A percentile compares a stretch with the other conserved stretches of the same genome.
These are phyloP conservation scores for Hemisphaericaspora subhashii DNA, from an alignment of 1,139 yeast genomes.

Conservation along the genomic window DNA sequence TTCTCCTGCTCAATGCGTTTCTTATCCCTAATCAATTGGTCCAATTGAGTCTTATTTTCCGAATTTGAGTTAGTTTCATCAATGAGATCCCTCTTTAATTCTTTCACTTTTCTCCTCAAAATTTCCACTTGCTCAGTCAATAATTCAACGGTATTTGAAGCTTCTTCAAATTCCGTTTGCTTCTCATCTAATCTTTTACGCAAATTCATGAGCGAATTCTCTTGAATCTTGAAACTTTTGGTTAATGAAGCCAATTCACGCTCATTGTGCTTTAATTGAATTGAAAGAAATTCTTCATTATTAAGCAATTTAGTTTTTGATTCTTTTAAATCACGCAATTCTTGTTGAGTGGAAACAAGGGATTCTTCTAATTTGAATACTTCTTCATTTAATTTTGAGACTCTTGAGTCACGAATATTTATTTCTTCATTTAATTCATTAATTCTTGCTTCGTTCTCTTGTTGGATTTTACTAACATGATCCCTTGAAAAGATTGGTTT, in stretches of 20 bases:
- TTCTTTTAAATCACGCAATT: conserved; percentile 22
- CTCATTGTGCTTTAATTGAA: conserved; percentile 32
- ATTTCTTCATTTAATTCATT: conserved; percentile 10
- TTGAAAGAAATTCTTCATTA: conserved; percentile 27
- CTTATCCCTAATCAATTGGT: conserved; percentile 15
- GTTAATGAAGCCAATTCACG: conserved; percentile 31
- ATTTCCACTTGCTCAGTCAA: conserved; percentile 17
- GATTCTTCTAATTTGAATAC: conserved; percentile 20
- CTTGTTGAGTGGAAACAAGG: conserved; percentile 21
- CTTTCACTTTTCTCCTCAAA: not conserved
- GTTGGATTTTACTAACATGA: conserved; percentile 31
- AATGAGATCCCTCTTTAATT: conserved; percentile 9
- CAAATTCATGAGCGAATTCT: conserved; percentile 14
- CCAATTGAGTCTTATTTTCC: conserved; percentile 18
- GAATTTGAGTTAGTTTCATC: conserved; percentile 21
- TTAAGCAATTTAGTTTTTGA: conserved; percentile 20
- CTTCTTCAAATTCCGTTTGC: conserved; percentile 11
- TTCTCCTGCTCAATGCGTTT: conserved; percentile 15
- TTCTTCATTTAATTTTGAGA: conserved; percentile 22
- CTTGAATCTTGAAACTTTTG: conserved; percentile 27
- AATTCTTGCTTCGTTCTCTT: conserved; percentile 19
- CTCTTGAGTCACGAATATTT: conserved; percentile 17
- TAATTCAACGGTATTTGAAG: conserved; percentile 4
- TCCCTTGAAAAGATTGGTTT: conserved; percentile 37
- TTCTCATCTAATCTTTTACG: conserved; percentile 13